These are phyloP conservation scores for Pterulicium gracile DNA, from an alignment of 1,284 basidiomycete genomes.

Conservation along the genomic window DNA sequence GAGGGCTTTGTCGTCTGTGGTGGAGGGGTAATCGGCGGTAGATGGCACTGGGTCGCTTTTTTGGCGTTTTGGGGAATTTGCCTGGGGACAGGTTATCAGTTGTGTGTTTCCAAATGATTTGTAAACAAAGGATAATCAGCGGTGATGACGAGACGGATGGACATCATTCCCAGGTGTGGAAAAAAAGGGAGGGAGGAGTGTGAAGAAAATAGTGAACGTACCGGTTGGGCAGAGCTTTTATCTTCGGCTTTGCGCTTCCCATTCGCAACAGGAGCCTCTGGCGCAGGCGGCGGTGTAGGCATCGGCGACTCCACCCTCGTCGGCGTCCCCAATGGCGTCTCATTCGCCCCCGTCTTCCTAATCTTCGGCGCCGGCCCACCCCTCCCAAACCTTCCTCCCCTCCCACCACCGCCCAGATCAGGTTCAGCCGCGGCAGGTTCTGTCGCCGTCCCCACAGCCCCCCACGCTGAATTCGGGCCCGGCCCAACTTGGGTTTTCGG, in stretches of 20 bases:
- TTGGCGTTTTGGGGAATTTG: too few relatives aligned
- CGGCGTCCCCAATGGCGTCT: conserved; percentile 56
- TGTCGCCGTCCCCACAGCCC: not conserved
- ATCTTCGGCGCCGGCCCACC: conserved; percentile 18
- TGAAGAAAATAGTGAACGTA: not conserved
- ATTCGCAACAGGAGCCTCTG: conserved; percentile 5
- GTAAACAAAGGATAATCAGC: too few relatives aligned
- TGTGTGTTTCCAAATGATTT: too few relatives aligned
- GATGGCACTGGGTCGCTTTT: too few relatives aligned
- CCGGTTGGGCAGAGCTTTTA: not conserved
- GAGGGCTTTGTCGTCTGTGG: not conserved
- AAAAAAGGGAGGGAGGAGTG: too few relatives aligned
- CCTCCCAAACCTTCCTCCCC: conserved; percentile 19
- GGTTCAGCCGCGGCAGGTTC: conserved; percentile 15
- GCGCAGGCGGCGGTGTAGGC: conserved; percentile 12
- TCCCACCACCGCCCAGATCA: conserved; percentile 12
- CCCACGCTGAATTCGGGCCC: not conserved
- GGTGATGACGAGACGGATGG: too few relatives aligned
- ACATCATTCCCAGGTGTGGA: too few relatives aligned
- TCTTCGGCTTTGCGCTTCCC: conserved; percentile 2
- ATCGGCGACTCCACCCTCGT: conserved; percentile 34
- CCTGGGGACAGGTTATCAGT: too few relatives aligned
- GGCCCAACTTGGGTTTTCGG: conserved; percentile 39
- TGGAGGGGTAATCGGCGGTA: too few relatives aligned
- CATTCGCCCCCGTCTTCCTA: conserved; percentile 53